phyloP scores from a whole-genome alignment of 1,284 basidiomycete genomes.

The Malassezia sp. region DNA sequence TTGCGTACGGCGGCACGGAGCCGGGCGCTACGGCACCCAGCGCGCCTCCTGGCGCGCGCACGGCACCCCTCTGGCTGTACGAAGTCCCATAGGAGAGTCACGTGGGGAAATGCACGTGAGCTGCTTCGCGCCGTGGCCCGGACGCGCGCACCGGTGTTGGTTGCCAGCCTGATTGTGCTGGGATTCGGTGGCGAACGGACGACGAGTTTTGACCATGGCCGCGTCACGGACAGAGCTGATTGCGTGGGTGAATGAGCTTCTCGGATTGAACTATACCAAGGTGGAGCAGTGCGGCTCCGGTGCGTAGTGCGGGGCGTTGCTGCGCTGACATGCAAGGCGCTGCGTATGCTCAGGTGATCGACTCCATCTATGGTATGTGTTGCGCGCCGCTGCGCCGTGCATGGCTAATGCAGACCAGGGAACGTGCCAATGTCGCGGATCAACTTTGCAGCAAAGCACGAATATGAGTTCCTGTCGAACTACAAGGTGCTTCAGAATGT shows the following conservation, averaged over 20 bases:
- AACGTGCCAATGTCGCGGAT: constrained; percentile 40
- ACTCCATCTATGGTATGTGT: constrained; percentile 71
- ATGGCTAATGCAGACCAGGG: constrained; percentile 15
- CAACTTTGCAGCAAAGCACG: constrained; percentile 53
- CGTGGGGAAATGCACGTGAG: constrained; percentile 11
- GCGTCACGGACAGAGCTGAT: constrained; percentile 67
- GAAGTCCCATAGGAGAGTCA: constrained; percentile 3
- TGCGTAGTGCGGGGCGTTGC: neutral
- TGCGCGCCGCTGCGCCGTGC: neutral
- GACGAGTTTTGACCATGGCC: constrained; percentile 27
- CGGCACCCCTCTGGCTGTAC: constrained; percentile 16
- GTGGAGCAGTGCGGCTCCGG: constrained; percentile 61
- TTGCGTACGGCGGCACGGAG: constrained; percentile 15
- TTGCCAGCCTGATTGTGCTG: neutral
- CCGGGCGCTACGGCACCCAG: neutral
- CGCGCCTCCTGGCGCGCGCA: neutral
- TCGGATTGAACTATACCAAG: constrained; percentile 81
- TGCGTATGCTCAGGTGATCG: constrained; percentile 56
- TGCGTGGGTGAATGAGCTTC: constrained; percentile 84
- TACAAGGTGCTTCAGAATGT: constrained; percentile 74
- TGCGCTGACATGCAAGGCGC: constrained; percentile 21
- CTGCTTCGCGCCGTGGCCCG: neutral
- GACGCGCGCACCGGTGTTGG: neutral
- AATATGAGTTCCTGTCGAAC: constrained; percentile 90
- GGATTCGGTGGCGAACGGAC: too few species aligned